Conservation (phyloP, 176 grass and related monocot genomes). For the Bolboschoenus planiculmis region DNA sequence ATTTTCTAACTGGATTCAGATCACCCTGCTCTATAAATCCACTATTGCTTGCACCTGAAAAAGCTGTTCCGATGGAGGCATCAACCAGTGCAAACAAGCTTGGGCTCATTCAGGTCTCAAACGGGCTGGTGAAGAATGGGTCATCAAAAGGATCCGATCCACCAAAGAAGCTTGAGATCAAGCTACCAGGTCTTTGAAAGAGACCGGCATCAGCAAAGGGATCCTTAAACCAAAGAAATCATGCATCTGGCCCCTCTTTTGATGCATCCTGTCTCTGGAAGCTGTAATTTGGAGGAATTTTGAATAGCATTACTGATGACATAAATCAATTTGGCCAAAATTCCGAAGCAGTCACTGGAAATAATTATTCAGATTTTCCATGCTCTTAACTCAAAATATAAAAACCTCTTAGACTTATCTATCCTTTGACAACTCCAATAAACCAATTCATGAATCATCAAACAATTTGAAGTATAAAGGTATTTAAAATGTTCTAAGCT, state of each 20-base stretch:
- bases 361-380: not conserved
- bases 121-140: constrained; percentile 54
- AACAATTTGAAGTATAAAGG: not conserved
- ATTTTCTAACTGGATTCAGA: constrained; percentile 27
- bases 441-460: not conserved
- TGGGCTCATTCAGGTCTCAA: constrained; percentile 44
- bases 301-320: not conserved
- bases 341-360: not conserved
- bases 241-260: constrained; percentile 37
- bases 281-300: not conserved
- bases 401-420: not conserved
- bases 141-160: constrained; percentile 53
- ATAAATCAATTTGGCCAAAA: not conserved
- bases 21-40: constrained; percentile 36
- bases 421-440: not conserved
- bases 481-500: not conserved
- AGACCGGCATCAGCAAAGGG: constrained; percentile 35
- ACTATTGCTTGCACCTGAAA: constrained; percentile 22
- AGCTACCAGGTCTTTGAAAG: constrained; percentile 32
- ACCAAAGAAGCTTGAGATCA: constrained; percentile 47
- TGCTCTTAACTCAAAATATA: not conserved
- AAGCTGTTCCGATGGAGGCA: not conserved
- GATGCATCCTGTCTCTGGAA: constrained; percentile 34
- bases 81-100: constrained; percentile 37
- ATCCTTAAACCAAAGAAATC: constrained; percentile 40